phyloP scores from a whole-genome alignment of 768 basidiomycete species.

The Galerina marginata region DNA sequence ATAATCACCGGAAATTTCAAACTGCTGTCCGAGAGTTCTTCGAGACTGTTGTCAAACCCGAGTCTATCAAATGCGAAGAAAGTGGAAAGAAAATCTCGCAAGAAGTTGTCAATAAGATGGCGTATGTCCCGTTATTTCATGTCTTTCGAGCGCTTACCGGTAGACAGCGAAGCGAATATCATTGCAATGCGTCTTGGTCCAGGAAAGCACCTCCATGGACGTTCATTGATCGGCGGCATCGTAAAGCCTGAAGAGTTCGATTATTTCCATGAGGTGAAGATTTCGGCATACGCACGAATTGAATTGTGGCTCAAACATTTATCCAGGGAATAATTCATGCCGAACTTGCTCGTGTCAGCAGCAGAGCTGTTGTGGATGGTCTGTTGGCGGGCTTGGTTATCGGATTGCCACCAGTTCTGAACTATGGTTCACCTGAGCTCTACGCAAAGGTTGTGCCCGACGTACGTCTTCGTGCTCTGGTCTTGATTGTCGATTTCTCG shows the following conservation, averaged over 20 bases:
- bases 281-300: neutral
- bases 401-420: conserved; percentile 87
- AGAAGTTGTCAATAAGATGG: conserved; percentile 83
- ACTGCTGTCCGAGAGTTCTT: conserved; percentile 77
- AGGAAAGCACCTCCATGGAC: conserved; percentile 84
- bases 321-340: conserved; percentile 75
- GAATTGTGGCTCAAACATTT: neutral
- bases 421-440: conserved; percentile 82
- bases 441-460: conserved; percentile 74
- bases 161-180: conserved; percentile 69
- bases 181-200: conserved; percentile 92
- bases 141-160: neutral
- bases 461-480: conserved; percentile 37
- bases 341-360: conserved; percentile 84
- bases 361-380: conserved; percentile 88
- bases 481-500: neutral
- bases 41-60: conserved; percentile 73
- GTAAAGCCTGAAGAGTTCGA: conserved; percentile 87
- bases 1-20: conserved; percentile 75
- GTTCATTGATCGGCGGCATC: conserved; percentile 74
- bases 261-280: conserved; percentile 86
- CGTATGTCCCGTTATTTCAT: conserved; percentile 48
- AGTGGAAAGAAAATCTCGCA: conserved; percentile 87
- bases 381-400: conserved; percentile 83
- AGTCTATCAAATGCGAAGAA: conserved; percentile 82